Base-by-base conservation (phyloP, 2,329 filamentous ascomycete species). In the Fusarium anguioides region DNA sequence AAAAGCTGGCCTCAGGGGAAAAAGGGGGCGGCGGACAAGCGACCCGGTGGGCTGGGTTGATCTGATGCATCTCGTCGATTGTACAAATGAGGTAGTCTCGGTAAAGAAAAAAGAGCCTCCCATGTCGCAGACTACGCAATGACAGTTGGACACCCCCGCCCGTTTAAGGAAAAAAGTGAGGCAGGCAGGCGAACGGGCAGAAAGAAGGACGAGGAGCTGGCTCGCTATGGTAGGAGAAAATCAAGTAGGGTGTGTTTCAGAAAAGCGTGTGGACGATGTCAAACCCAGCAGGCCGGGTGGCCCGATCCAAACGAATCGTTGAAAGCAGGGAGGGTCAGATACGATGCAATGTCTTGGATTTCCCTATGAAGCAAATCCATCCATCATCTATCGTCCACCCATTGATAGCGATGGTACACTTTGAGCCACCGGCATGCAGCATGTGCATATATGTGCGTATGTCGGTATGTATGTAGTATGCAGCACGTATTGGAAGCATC, bases 41-140 rank as follows among this genome's bases (percentile, higher is more conserved):
- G 72, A 72, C 72, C 72, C 72, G 68, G 72, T 68, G 70, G 62
- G 52, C 71, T 74, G 72, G 72, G 71, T 74, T 74, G 72, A 74
- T 74, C 72, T 74, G 65, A 73, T 72, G 64, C 71, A 72, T 70
- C 66, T 64, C 49, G 69, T 63, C 64, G 65, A 64, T 61, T 55
- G 59, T 64, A 65, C 57, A 54, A 61, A 64, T 63, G 62, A 68
- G 60, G 64, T 67, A 65, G 59, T 61, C 59, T 63, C 49, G 31
- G 60, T 63, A 64, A 52, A 26, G 10, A 26, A 26, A 26, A 26
- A 50, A 61, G 40, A 66, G 45, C 50, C 51, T 61, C 49, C 66
- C 49, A 46, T 53, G 48, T 60, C 58, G 20, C 35, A 48, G 70
- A 58, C 65, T 71, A 61, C 60, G 51, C 61, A 71, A 66, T 62